These are phyloP conservation scores for Hanseniaspora hatyaiensis DNA, from an alignment of 805 yeast species.

Conservation along the genomic window DNA sequence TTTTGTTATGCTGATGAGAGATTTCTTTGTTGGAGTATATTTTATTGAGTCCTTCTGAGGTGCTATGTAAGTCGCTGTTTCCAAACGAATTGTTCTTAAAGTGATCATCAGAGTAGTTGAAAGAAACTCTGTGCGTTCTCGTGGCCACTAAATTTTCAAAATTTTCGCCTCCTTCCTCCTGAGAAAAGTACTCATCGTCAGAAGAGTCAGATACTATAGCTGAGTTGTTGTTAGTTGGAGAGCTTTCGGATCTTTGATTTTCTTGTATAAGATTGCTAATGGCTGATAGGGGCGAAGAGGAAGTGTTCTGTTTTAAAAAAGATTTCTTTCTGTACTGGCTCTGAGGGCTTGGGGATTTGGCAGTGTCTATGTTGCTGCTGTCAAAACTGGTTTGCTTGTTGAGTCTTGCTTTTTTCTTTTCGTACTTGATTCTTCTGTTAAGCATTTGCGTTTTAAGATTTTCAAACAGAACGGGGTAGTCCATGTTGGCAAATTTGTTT, in stretches of 20 bases:
- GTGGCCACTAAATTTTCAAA: neutral
- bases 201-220: constrained; percentile 4
- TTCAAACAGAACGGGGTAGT: constrained; percentile 8
- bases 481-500: constrained; percentile 10
- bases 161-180: constrained; percentile 8
- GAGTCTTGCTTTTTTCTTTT: neutral
- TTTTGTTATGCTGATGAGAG: neutral
- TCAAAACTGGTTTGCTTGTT: neutral
- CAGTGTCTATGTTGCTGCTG: neutral
- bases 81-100: no score
- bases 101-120: constrained; percentile 6
- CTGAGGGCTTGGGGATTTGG: neutral
- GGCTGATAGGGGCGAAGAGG: constrained; percentile 9
- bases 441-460: constrained; percentile 7
- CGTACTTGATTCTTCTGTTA: constrained; percentile 1
- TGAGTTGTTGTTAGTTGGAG: neutral
- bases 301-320: constrained; percentile 2
- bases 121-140: constrained; percentile 15
- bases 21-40: neutral
- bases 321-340: neutral
- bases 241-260: neutral
- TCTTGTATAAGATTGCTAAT: neutral
- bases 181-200: neutral
- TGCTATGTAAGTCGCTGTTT: no score
- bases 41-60: no score